Conservation (phyloP, 495 filamentous ascomycete species). For the Pseudomonodictys pantanalensis region DNA sequence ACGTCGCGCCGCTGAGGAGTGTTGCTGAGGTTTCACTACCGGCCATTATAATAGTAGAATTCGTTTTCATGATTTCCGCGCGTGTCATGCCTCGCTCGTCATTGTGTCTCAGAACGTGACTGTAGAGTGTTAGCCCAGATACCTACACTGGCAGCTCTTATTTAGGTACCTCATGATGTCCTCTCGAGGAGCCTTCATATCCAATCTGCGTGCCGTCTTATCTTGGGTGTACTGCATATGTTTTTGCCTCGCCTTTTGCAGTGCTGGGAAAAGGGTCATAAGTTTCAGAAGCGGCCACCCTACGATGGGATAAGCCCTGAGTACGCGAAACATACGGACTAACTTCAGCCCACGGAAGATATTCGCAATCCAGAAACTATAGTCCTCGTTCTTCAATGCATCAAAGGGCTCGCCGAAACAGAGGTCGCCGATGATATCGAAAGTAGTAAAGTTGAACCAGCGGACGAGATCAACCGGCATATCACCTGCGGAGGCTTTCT, state of each 20-base stretch:
- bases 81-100: background rate
- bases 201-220: background rate
- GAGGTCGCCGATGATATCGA: constrained; percentile 38
- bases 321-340: background rate
- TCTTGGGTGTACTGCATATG: background rate
- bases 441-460: constrained; percentile 31
- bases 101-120: background rate
- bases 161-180: constrained; percentile 2
- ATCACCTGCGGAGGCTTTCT: constrained; percentile 23
- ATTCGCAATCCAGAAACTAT: constrained; percentile 5
- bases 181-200: background rate
- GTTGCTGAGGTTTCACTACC: constrained; percentile 23
- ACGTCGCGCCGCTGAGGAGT: constrained; percentile 55
- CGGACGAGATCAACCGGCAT: constrained; percentile 21
- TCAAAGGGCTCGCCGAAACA: constrained; percentile 33
- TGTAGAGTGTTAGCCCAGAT: background rate
- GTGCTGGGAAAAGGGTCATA: background rate
- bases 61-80: background rate
- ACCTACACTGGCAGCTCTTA: too few species aligned
- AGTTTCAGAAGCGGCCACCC: background rate
- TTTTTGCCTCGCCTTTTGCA: background rate
- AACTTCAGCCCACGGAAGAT: constrained; percentile 10
- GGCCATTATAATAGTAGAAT: constrained; percentile 32
- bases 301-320: constrained; percentile 3
- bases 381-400: constrained; percentile 24